Conservation (phyloP, 495 filamentous ascomycete genomes). For the Clavariopsis aquatica region DNA sequence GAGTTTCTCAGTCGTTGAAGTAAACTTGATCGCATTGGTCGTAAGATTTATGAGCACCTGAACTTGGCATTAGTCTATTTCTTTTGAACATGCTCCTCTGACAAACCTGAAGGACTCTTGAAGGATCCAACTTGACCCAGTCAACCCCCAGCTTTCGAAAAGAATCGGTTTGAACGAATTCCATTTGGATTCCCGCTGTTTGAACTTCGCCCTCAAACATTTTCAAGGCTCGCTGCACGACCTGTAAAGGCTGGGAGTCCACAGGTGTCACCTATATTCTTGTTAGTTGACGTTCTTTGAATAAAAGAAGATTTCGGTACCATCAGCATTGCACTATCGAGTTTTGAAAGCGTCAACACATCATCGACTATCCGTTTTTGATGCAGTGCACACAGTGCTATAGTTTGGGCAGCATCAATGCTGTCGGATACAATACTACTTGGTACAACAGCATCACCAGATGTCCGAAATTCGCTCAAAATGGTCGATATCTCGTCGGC, state of each 20-base stretch:
- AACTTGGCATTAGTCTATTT: neutral
- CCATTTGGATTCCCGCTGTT: constrained; percentile 66
- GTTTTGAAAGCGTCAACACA: constrained; percentile 75
- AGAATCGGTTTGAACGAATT: constrained; percentile 60
- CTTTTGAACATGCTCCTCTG: neutral
- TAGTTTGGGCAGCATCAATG: constrained; percentile 73
- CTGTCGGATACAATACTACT: constrained; percentile 57
- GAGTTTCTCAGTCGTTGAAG: constrained; percentile 50
- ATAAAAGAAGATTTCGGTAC: constrained; percentile 20
- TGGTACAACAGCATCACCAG: constrained; percentile 17
- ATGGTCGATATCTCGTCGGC: constrained; percentile 70
- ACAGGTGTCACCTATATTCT: constrained; percentile 57
- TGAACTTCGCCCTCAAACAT: constrained; percentile 74
- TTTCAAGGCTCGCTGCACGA: constrained; percentile 67
- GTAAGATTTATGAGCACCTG: constrained; percentile 56
- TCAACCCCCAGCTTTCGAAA: constrained; percentile 58
- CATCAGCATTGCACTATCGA: constrained; percentile 73
- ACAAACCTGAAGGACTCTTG: constrained; percentile 62
- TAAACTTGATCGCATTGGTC: constrained; percentile 53
- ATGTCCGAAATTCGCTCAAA: constrained; percentile 50
- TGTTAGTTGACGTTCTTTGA: neutral
- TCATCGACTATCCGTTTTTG: constrained; percentile 82
- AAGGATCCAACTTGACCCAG: constrained; percentile 71
- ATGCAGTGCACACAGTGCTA: constrained; percentile 72
- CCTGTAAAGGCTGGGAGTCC: constrained; percentile 63